Conservation (phyloP, 2,329 filamentous ascomycete species). For the Elsinoe necatrix region DNA sequence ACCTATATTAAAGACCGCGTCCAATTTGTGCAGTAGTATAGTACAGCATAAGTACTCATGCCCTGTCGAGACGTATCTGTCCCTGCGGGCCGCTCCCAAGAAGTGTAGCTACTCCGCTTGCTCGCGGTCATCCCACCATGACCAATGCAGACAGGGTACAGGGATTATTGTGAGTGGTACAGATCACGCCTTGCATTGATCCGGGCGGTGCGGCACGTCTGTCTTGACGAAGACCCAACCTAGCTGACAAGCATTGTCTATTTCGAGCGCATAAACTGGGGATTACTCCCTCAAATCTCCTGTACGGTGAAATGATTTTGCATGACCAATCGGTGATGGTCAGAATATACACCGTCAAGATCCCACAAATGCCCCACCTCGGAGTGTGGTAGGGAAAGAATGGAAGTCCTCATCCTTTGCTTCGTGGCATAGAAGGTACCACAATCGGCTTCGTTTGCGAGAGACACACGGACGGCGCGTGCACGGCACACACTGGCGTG, state of each 20-base stretch:
- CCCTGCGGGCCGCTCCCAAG: too few species aligned
- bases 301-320: constrained; percentile 5
- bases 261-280: neutral
- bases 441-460: neutral
- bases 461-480: too few species aligned
- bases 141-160: too few species aligned
- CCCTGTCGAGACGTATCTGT: too few species aligned
- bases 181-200: too few species aligned
- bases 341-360: neutral
- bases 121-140: too few species aligned
- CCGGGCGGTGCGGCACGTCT: neutral
- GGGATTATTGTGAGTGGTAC: too few species aligned
- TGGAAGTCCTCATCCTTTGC: constrained; percentile 1
- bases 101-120: too few species aligned
- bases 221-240: neutral
- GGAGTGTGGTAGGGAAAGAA: neutral
- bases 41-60: too few species aligned
- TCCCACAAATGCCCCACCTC: constrained; percentile 6
- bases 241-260: neutral
- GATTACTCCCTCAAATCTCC: neutral
- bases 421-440: neutral
- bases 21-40: too few species aligned
- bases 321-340: constrained; percentile 6
- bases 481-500: too few species aligned
- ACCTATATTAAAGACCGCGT: too few species aligned